phyloP scores from a whole-genome alignment of 2,329 filamentous ascomycete genomes.

The Colletotrichum graminicola region DNA sequence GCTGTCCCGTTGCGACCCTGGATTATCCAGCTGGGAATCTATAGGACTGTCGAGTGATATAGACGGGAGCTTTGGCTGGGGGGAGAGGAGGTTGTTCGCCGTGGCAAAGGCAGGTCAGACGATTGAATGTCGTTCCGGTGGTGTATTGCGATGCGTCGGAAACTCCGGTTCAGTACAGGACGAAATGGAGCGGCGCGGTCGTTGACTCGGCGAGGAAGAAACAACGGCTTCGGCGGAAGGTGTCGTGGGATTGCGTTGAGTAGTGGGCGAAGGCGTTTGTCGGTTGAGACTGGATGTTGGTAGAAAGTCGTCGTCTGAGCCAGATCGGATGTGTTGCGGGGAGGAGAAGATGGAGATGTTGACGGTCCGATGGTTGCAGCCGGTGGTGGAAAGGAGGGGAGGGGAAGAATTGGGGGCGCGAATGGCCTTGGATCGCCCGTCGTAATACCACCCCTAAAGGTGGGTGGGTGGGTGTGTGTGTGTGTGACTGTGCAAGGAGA shows the following conservation, averaged over 20 bases:
- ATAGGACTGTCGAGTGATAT: background rate
- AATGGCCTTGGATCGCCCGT: constrained; percentile 19
- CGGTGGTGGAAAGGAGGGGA: constrained; percentile 23
- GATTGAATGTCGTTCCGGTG: background rate
- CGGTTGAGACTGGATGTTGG: constrained; percentile 16
- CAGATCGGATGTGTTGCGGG: constrained; percentile 30
- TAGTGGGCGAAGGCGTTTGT: background rate
- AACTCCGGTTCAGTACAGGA: background rate
- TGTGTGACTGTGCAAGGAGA: background rate
- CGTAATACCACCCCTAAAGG: constrained; percentile 6
- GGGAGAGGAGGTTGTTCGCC: background rate
- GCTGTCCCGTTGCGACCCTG: background rate
- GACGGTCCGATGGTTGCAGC: constrained; percentile 10
- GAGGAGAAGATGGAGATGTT: constrained; percentile 28
- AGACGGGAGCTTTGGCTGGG: background rate
- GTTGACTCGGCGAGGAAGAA: background rate
- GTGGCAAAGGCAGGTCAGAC: background rate
- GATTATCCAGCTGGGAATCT: background rate
- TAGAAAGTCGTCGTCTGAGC: constrained; percentile 23
- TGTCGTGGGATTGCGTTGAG: constrained; percentile 6
- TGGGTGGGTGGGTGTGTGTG: background rate
- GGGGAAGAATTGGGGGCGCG: constrained; percentile 9
- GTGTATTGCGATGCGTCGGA: background rate
- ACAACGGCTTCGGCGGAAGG: background rate
- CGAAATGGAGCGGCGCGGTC: constrained; percentile 1